phyloP scores from a whole-genome alignment of 306 rosid genomes.

The Cucurbita maxima region DNA sequence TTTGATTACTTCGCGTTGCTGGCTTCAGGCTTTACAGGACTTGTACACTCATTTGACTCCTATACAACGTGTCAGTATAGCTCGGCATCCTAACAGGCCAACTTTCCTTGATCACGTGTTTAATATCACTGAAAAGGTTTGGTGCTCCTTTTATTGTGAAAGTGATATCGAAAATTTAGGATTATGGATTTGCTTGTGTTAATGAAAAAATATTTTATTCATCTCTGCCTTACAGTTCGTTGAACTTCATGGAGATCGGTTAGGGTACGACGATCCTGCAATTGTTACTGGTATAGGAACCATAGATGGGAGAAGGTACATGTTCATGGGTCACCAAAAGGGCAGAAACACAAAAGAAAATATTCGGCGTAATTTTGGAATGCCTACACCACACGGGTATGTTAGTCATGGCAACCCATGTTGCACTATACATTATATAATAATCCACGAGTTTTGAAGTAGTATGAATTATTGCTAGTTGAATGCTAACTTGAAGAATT shows the following conservation, averaged over 20 bases:
- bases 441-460: not conserved
- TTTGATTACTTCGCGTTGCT: constrained; percentile 11
- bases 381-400: constrained; percentile 99
- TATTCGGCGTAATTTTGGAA: constrained; percentile 84
- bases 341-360: constrained; percentile 96
- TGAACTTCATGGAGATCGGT: constrained; percentile 94
- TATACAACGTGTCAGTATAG: constrained; percentile 67
- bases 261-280: constrained; percentile 95
- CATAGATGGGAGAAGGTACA: constrained; percentile 66
- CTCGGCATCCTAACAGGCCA: constrained; percentile 96
- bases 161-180: not conserved
- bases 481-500: not conserved
- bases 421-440: not conserved
- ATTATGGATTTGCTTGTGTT: constrained; percentile 11
- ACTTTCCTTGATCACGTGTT: constrained; percentile 86
- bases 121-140: constrained; percentile 83
- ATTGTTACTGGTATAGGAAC: constrained; percentile 84
- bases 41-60: constrained; percentile 62
- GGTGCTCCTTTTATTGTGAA: constrained; percentile 7
- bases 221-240: constrained; percentile 48
- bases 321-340: constrained; percentile 97
- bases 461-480: not conserved
- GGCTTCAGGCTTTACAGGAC: constrained; percentile 61
- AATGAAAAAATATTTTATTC: constrained; percentile 7
- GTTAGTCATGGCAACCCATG: constrained; percentile 9